A percentile compares a stretch with the other conserved stretches of the same genome.
phyloP scores from a whole-genome alignment of 352 stramenopile species.

The Phytopythium kandeliae region DNA sequence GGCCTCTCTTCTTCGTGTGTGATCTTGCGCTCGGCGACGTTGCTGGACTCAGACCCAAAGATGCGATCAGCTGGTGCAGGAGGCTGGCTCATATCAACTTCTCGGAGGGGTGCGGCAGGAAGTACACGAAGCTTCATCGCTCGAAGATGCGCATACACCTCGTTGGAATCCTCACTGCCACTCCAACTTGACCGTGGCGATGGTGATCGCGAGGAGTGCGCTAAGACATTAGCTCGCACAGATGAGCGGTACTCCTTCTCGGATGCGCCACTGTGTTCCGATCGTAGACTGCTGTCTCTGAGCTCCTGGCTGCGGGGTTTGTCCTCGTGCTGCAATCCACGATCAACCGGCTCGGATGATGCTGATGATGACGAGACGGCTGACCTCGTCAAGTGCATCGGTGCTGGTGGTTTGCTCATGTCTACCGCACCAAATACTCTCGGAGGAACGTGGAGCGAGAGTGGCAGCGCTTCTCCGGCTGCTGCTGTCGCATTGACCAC shows the following conservation, averaged over 20 bases:
- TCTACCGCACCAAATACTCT: conserved; percentile 23
- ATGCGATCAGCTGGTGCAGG: background rate
- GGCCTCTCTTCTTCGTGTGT: background rate
- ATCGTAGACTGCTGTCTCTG: background rate
- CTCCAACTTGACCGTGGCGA: conserved; percentile 4
- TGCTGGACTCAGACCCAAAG: background rate
- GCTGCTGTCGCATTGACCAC: conserved; percentile 41
- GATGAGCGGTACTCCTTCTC: background rate
- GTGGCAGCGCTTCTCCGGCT: conserved; percentile 29
- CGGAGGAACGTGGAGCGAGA: conserved; percentile 36
- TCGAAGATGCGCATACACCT: background rate
- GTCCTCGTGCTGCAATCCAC: background rate
- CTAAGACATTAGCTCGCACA: background rate
- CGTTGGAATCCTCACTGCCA: background rate
- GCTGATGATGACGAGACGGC: background rate
- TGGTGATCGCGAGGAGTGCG: background rate
- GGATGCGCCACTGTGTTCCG: background rate
- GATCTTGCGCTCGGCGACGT: no score
- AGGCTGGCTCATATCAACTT: conserved; percentile 1
- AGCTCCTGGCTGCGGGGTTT: background rate
- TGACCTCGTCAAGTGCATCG: conserved; percentile 10
- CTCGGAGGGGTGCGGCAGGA: background rate
- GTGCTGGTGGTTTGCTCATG: conserved; percentile 31
- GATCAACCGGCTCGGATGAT: background rate
- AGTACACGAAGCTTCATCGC: background rate